A percentile compares a stretch with the other conserved stretches of the same genome.
These are phyloP conservation scores for Microcos paniculata DNA, from an alignment of 345 rosid genomes.

Conservation along the genomic window DNA sequence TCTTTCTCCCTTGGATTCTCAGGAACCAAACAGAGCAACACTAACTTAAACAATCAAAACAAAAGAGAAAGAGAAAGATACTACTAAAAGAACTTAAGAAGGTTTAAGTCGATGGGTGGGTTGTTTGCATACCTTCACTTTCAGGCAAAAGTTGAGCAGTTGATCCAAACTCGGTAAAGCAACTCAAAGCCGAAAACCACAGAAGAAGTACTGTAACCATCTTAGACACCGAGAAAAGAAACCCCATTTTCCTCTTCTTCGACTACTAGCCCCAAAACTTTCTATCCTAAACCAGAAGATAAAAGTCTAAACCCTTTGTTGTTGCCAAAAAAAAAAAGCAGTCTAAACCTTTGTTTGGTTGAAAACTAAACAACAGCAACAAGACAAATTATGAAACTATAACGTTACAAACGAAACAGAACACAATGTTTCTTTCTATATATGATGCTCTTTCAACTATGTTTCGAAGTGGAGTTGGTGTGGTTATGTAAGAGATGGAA, in stretches of 20 bases:
- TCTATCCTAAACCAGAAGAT: constrained; percentile 1
- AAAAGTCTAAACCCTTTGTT: not conserved
- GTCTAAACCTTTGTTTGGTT: no score
- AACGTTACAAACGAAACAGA: constrained; percentile 2
- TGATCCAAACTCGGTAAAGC: constrained; percentile 31
- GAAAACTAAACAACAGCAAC: not conserved
- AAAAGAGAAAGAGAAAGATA: not conserved
- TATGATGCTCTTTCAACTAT: not conserved
- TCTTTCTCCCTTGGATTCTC: not conserved
- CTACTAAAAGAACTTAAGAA: not conserved
- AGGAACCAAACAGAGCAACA: constrained; percentile 3
- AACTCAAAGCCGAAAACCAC: constrained; percentile 27
- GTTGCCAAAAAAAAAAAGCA: no score
- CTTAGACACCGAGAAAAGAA: constrained; percentile 22
- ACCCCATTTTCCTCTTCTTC: constrained; percentile 27
- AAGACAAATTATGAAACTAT: not conserved
- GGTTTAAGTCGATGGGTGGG: not conserved
- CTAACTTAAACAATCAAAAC: not conserved
- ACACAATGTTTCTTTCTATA: not conserved
- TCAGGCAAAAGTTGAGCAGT: constrained; percentile 52
- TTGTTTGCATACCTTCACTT: constrained; percentile 49
- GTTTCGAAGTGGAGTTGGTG: not conserved
- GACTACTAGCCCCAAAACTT: not conserved
- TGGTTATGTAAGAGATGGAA: not conserved
- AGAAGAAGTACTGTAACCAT: constrained; percentile 27